phyloP scores from a whole-genome alignment of 2,329 filamentous ascomycete species.

The Thielaviopsis musarum region DNA sequence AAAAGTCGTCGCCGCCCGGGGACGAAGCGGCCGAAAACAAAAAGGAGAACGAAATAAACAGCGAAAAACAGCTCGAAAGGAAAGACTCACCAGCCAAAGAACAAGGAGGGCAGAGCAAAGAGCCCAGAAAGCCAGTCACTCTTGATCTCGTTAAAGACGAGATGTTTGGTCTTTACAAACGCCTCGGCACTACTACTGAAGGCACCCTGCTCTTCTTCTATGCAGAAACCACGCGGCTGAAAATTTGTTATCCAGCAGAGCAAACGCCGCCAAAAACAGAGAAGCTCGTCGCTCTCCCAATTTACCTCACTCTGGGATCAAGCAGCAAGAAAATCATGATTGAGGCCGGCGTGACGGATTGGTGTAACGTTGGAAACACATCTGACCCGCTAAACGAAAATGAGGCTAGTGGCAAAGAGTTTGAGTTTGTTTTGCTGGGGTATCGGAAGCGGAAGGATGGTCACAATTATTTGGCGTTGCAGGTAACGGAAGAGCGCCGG shows the following conservation, averaged over 20 bases:
- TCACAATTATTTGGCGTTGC: background rate
- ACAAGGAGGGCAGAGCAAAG: too few relatives aligned
- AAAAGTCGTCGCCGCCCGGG: too few relatives aligned
- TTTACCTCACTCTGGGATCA: background rate
- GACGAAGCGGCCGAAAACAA: too few relatives aligned
- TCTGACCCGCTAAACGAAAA: background rate
- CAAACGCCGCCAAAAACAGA: background rate
- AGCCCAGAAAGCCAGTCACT: background rate
- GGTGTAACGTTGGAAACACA: background rate
- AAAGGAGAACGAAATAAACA: too few relatives aligned
- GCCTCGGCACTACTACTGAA: background rate
- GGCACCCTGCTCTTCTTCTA: background rate
- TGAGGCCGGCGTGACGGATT: background rate
- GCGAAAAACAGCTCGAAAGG: too few relatives aligned
- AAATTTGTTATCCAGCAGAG: background rate
- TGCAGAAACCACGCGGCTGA: background rate
- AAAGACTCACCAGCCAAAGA: too few relatives aligned
- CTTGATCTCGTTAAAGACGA: background rate
- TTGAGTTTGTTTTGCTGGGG: background rate
- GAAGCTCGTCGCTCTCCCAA: background rate
- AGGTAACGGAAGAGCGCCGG: background rate
- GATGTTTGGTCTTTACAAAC: background rate
- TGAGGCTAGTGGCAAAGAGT: background rate
- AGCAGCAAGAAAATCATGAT: background rate
- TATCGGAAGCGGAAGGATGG: background rate